phyloP scores from a whole-genome alignment of 129 eudicot genomes.

The Helianthus annuus region HanXRQr2.0-SUNRISE NC_035441.2:175570743-175571242 shows the following conservation, averaged over 20 bases:
- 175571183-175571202: constrained; percentile 75
- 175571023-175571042: neutral
- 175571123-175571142: constrained; percentile 43
- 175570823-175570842: too few relatives aligned
- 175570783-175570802: too few relatives aligned
- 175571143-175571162: constrained; percentile 45
- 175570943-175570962: constrained; percentile 35
- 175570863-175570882: neutral
- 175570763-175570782: too few relatives aligned
- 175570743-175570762: too few relatives aligned
- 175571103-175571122: constrained; percentile 79
- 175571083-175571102: constrained; percentile 53
- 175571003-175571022: constrained; percentile 4
- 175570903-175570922: neutral
- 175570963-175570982: constrained; percentile 38
- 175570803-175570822: too few relatives aligned
- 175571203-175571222: constrained; percentile 83
- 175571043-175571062: neutral
- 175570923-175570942: constrained; percentile 2
- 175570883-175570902: neutral
- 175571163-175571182: constrained; percentile 57
- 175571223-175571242: constrained; percentile 22
- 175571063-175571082: neutral
- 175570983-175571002: constrained; percentile 6
- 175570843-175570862: neutral